These are phyloP conservation scores for Pisolithus orientalis DNA, from an alignment of 768 basidiomycete genomes.

Conservation along the genomic window DNA sequence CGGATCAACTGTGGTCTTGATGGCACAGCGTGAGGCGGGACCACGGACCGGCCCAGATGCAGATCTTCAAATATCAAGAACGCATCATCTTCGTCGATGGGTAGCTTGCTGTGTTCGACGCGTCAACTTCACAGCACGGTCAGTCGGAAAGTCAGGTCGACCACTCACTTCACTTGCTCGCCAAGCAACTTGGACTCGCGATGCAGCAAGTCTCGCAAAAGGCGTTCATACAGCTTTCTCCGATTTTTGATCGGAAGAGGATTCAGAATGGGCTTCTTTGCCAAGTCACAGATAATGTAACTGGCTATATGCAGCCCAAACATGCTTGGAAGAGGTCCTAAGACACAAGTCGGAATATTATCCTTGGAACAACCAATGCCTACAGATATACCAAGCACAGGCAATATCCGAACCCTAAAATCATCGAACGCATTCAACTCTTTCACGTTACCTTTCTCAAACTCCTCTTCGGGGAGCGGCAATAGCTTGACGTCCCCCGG, in stretches of 20 bases:
- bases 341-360: not conserved
- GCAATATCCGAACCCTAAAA: constrained; percentile 89
- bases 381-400: constrained; percentile 65
- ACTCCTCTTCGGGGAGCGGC: constrained; percentile 89
- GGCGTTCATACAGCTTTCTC: constrained; percentile 73
- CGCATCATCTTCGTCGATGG: constrained; percentile 80
- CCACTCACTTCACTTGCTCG: constrained; percentile 50
- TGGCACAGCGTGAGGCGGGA: constrained; percentile 75
- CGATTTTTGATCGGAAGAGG: constrained; percentile 84
- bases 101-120: constrained; percentile 48
- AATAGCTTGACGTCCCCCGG: constrained; percentile 83
- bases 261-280: constrained; percentile 75
- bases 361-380: not conserved
- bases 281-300: constrained; percentile 81
- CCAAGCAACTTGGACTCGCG: constrained; percentile 69
- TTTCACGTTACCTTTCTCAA: constrained; percentile 80
- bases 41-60: constrained; percentile 65
- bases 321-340: constrained; percentile 69
- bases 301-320: constrained; percentile 90
- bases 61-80: constrained; percentile 85
- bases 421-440: constrained; percentile 89
- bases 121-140: too few relatives aligned
- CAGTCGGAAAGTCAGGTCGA: not conserved
- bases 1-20: constrained; percentile 67
- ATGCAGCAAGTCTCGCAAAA: constrained; percentile 69